Base-by-base conservation (phyloP, 2,329 filamentous ascomycete species). In the Hysterium pulicare region DNA sequence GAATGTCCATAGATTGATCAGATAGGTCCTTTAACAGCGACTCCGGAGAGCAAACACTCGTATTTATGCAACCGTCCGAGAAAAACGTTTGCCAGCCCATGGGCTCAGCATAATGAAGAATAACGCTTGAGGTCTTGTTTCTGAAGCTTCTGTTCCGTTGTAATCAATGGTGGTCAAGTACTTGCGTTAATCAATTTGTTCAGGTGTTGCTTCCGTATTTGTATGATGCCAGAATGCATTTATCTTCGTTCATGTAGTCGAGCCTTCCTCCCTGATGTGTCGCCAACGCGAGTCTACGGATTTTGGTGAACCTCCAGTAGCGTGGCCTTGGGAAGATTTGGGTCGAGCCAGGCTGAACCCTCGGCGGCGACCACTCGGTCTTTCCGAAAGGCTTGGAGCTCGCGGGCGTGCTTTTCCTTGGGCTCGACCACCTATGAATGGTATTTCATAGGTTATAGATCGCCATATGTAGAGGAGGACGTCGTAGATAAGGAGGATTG, bases 401-500 rank as follows among this genome's bases (percentile, higher is more conserved):
- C 79, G 71, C 5, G 83, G 83, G 47, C 79, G 70, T 44, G 74
- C 72, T 51, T 75, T 73, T 4, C 82, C 81, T 44, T 75, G 71
- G 24, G 81, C 81, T 51, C 81, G 70, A 5, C 82, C 82, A 3
- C 82, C 82, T 35, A 83, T 54, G 22, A 77, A 58, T 1, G 82
- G 82, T 2, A 84, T 63, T 46, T 83, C 75, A 61, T 83, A 79
- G 32, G 73, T 73, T 10, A 74, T 57, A 11, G 76, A 70, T 46
- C 83, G 80, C 61, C 76, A 77, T 44, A 80, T 49, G 64, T 84
- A 87, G 32, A 85, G 72, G 19, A 77, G 49, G 41, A 83, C 61
- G 58, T 87, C 83, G 68, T 85, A 85, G 48, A 81, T 42, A 48
- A 87, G 69, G 26, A 86, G 64, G 19, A 77, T 66, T 4, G 75